Conservation (phyloP, 495 filamentous ascomycete genomes). For the Annulohypoxylon nitens region DNA sequence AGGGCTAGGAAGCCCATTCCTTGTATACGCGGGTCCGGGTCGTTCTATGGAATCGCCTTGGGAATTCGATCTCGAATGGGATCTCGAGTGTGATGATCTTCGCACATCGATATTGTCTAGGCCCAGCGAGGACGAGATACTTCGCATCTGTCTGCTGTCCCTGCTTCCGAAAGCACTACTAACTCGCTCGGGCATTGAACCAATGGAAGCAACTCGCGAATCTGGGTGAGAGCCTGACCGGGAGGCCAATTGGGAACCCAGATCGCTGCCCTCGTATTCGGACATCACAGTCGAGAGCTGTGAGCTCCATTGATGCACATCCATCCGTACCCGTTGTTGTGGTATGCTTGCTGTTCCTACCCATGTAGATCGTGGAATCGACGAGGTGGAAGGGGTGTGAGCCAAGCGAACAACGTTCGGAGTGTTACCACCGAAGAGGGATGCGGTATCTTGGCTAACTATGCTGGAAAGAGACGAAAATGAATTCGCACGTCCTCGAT, state of each 20-base stretch:
- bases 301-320: slow-evolving; percentile 75
- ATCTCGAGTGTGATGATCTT: slow-evolving; percentile 50
- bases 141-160: slow-evolving; percentile 64
- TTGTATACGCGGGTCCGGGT: slow-evolving; percentile 52
- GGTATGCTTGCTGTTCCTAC: slow-evolving; percentile 34
- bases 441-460: slow-evolving; percentile 59
- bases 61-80: slow-evolving; percentile 53
- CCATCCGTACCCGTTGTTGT: slow-evolving; percentile 45
- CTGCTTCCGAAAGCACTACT: slow-evolving; percentile 57
- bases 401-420: slow-evolving; percentile 47
- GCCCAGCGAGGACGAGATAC: slow-evolving; percentile 64
- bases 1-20: slow-evolving; percentile 46
- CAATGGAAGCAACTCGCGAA: slow-evolving; percentile 60
- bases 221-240: slow-evolving; percentile 21
- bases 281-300: slow-evolving; percentile 81
- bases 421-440: slow-evolving; percentile 47
- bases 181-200: slow-evolving; percentile 54
- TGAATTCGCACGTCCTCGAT: slow-evolving; percentile 62
- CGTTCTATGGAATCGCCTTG: slow-evolving; percentile 59
- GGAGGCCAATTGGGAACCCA: slow-evolving; percentile 18
- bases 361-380: slow-evolving; percentile 48
- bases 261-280: slow-evolving; percentile 67
- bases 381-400: slow-evolving; percentile 46
- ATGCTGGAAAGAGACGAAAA: slow-evolving; percentile 65
- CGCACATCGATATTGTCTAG: slow-evolving; percentile 54